A percentile compares a stretch with the other conserved stretches of the same genome.
Evolutionary conservation across 108 stramenopile species (phyloP).

Genomic region (Pseudonitzschia pungens): DNA sequence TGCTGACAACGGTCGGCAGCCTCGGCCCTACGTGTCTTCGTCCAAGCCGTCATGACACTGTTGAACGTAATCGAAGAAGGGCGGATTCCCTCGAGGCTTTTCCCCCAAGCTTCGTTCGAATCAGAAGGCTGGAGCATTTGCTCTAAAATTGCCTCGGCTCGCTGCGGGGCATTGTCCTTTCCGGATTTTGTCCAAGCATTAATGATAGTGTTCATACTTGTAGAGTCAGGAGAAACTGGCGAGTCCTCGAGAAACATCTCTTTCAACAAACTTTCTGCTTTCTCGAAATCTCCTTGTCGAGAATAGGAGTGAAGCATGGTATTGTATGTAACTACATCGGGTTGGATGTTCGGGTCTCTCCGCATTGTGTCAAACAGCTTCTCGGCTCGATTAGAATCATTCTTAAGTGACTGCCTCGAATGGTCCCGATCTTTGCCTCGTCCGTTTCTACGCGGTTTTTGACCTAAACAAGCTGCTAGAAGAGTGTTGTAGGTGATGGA

Average conservation of each 20-base stretch:
- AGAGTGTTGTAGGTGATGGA: constrained; percentile 44
- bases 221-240: constrained; percentile 47
- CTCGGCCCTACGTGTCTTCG: constrained; percentile 40
- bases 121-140: constrained; percentile 18
- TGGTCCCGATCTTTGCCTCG: not conserved
- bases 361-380: constrained; percentile 53
- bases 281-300: constrained; percentile 17
- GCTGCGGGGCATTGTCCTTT: constrained; percentile 24
- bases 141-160: constrained; percentile 62
- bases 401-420: not conserved
- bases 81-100: constrained; percentile 17
- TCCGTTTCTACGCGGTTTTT: not conserved
- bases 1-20: constrained; percentile 46
- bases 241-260: constrained; percentile 30
- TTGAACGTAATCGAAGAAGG: constrained; percentile 71
- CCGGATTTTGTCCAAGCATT: constrained; percentile 38
- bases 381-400: constrained; percentile 52
- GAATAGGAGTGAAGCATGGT: constrained; percentile 30
- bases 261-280: constrained; percentile 31
- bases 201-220: constrained; percentile 37
- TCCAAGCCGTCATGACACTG: constrained; percentile 64
- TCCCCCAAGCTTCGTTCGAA: not conserved
- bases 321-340: constrained; percentile 38
- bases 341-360: constrained; percentile 40
- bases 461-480: constrained; percentile 29